Evolutionary conservation across 2,329 filamentous ascomycete species (phyloP).

Genomic region (Canariomyces notabilis): DNA sequence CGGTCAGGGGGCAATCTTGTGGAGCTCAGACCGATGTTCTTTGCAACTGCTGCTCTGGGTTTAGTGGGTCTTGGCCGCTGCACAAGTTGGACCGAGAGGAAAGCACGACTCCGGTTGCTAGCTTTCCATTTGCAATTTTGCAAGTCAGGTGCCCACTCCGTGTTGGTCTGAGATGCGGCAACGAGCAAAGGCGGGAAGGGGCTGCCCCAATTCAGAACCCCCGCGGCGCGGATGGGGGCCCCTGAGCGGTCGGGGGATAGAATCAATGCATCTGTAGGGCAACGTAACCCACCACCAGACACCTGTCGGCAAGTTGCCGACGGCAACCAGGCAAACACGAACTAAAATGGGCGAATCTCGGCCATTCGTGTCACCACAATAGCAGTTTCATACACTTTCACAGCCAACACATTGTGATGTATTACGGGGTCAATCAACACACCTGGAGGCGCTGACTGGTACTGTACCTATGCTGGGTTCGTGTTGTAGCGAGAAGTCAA

Average conservation of each 20-base stretch:
- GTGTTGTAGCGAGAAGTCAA: no score
- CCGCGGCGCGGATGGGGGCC: not conserved
- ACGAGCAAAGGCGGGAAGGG: not conserved
- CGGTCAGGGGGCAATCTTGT: conserved; percentile 12
- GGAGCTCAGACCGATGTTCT: conserved; percentile 13
- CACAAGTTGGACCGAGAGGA: not conserved
- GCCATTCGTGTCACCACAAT: no score
- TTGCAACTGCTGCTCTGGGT: conserved; percentile 13
- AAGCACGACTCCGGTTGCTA: not conserved
- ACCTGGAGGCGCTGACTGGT: no score
- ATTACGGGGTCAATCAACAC: not conserved
- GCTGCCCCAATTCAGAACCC: not conserved
- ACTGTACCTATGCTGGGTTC: no score
- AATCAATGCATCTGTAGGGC: not conserved
- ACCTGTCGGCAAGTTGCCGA: no score
- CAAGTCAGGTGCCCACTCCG: not conserved
- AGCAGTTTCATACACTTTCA: no score
- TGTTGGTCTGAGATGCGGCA: not conserved
- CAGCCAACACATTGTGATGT: not conserved
- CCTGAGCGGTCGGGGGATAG: not conserved
- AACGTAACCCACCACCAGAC: not conserved
- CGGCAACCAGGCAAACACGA: not conserved
- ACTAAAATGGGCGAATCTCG: not conserved
- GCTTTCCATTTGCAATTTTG: not conserved
- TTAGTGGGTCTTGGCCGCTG: conserved; percentile 3